A percentile compares a stretch with the other conserved stretches of the same genome.
These are phyloP conservation scores for Ceratocystis diversiconidia DNA, from an alignment of 2,329 filamentous ascomycete genomes.

Conservation along the genomic window DNA sequence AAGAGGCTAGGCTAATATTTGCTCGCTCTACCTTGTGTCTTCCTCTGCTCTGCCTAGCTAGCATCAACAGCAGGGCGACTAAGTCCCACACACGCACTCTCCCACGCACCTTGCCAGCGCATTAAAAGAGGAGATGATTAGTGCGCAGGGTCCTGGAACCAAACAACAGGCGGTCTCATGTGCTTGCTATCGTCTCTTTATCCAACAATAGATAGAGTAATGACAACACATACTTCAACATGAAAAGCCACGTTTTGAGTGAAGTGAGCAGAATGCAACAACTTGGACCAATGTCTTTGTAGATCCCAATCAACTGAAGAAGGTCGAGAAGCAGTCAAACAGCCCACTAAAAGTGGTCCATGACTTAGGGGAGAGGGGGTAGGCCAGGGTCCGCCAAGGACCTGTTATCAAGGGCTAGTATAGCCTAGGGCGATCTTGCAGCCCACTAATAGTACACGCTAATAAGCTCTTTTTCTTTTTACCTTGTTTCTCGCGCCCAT, in stretches of 20 bases:
- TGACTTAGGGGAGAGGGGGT: background rate
- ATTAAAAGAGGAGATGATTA: background rate
- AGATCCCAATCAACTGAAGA: background rate
- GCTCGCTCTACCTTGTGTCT: too few relatives aligned
- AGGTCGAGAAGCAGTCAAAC: background rate
- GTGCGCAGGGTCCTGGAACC: background rate
- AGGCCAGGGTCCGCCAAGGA: background rate
- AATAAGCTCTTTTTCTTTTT: background rate
- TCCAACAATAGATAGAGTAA: background rate
- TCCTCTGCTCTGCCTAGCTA: too few relatives aligned
- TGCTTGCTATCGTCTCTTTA: background rate
- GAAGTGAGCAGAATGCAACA: background rate
- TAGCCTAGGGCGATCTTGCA: background rate
- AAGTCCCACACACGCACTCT: background rate
- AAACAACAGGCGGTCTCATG: too few relatives aligned
- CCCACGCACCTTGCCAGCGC: background rate
- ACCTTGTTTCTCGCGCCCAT: background rate
- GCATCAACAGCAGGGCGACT: too few relatives aligned
- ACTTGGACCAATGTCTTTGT: background rate
- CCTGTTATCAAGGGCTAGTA: background rate
- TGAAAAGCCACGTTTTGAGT: too few relatives aligned
- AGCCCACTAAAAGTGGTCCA: background rate
- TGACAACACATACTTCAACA: too few relatives aligned
- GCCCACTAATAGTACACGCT: background rate
- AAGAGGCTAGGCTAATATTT: background rate